Evolutionary conservation across 805 yeast genomes (phyloP).

Genomic region (Spathaspora arborariae): DNA sequence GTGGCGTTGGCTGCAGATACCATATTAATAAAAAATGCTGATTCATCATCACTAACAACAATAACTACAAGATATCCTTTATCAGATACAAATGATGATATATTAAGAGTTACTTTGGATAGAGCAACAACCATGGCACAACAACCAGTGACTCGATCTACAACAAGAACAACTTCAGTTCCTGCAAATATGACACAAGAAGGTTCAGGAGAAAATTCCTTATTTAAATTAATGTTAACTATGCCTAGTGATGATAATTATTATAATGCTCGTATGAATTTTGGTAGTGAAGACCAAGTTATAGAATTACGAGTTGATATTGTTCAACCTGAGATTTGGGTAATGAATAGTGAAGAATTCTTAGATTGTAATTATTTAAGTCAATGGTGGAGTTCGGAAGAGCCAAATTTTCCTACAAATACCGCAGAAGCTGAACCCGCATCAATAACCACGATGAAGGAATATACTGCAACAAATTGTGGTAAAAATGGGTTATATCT

Average conservation of each 20-base stretch:
- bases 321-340: conserved; percentile 39
- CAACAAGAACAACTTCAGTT: neutral
- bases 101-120: conserved; percentile 4
- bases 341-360: conserved; percentile 23
- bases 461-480: conserved; percentile 24
- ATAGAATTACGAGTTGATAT: conserved; percentile 23
- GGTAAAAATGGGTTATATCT: conserved; percentile 24
- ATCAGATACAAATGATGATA: conserved; percentile 4
- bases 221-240: conserved; percentile 13
- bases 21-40: neutral
- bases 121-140: conserved; percentile 5
- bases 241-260: conserved; percentile 13
- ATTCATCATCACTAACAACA: neutral
- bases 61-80: neutral
- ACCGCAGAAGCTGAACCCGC: neutral
- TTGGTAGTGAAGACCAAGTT: conserved; percentile 2
- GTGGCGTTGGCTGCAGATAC: neutral
- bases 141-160: neutral
- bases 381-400: conserved; percentile 17
- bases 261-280: conserved; percentile 14
- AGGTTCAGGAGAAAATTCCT: neutral
- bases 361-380: conserved; percentile 20
- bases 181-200: conserved; percentile 1
- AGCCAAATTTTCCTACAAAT: conserved; percentile 1
- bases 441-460: conserved; percentile 13